Evolutionary conservation across 225 moss, liverwort and hornwort genomes (phyloP).

Genomic region (Sphagnum tenellum): DNA sequence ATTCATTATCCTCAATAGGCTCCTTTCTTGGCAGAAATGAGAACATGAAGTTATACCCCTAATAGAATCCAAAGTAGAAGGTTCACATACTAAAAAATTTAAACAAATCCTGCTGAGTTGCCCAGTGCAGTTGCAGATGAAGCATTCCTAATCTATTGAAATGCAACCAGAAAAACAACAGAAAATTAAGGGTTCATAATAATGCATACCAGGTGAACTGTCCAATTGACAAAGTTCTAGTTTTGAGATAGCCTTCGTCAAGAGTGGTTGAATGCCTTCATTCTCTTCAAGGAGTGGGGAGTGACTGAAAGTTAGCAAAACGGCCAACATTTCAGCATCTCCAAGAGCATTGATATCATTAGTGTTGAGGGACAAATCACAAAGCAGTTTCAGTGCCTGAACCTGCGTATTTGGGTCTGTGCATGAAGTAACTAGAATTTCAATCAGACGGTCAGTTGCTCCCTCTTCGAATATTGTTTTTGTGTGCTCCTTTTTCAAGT

Average conservation of each 20-base stretch:
- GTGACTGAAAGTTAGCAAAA: conserved; percentile 28
- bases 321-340: conserved; percentile 18
- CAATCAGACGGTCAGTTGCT: conserved; percentile 37
- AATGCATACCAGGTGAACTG: conserved; percentile 4
- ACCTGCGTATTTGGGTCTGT: conserved; percentile 38
- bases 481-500: conserved; percentile 45
- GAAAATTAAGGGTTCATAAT: too few species aligned
- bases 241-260: conserved; percentile 38
- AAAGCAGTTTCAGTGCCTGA: conserved; percentile 34
- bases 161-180: too few species aligned
- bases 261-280: conserved; percentile 24
- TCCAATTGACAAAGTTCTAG: conserved; percentile 39
- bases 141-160: too few species aligned
- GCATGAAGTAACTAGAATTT: conserved; percentile 24
- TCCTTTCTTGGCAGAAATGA: too few species aligned
- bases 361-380: conserved; percentile 30
- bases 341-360: conserved; percentile 34
- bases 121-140: too few species aligned
- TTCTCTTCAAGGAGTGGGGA: conserved; percentile 40
- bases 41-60: too few species aligned
- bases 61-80: too few species aligned
- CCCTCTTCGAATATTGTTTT: conserved; percentile 43
- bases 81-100: too few species aligned
- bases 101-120: too few species aligned
- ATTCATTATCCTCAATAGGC: too few species aligned